Evolutionary conservation across 495 filamentous ascomycete species (phyloP), one percentile per base, ranked within the genome.

Genomic region (Penicillium nucicola): DNA sequence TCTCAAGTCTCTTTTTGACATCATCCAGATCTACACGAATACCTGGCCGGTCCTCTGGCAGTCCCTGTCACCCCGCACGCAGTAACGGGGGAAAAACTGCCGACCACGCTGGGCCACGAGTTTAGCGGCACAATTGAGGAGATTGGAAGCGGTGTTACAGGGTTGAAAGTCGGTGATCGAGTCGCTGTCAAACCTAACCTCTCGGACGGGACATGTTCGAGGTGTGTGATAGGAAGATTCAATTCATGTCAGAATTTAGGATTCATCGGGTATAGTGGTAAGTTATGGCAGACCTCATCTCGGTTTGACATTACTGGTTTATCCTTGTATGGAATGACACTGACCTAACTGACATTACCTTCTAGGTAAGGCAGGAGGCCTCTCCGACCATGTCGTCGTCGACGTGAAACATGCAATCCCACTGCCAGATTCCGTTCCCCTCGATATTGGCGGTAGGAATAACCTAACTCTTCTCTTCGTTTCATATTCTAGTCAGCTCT

Each of bases 41-140:
- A 81, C 53, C 61, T 80, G 10, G 65, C 70, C 19, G 82, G 82
- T 2, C 77, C 79, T 17, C 73, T 62, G n/a, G 60, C 78, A n/a
- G 72, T 77, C n/a, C 83, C 82, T 5, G 70, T 66, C 66, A 60
- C 11, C 19, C 82, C 81, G 1, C 84, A 87, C 60, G 76, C 77
- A 0, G 69, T 85, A 31, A 85, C 83, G 5, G 72, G 76, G 22
- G 77, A 76, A 44, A 68, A 69, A 28, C 68, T 80, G 10, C 84
- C 83, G 4, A 58, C 84, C 6, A 81, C 78, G 0, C 68, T 85
- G 23, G 84, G 84, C 15, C 83, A 86, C 54, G 83, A 85, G 49
- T 83, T 86, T 61, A 77, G 71, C 34, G 84, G 82, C 5, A 71
- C 66, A 0, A 67, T 86, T 14, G 74, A 83, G 42, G 83, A 85